Evolutionary conservation across 768 basidiomycete species (phyloP).

Genomic region (Cyclocybe aegerita): DNA sequence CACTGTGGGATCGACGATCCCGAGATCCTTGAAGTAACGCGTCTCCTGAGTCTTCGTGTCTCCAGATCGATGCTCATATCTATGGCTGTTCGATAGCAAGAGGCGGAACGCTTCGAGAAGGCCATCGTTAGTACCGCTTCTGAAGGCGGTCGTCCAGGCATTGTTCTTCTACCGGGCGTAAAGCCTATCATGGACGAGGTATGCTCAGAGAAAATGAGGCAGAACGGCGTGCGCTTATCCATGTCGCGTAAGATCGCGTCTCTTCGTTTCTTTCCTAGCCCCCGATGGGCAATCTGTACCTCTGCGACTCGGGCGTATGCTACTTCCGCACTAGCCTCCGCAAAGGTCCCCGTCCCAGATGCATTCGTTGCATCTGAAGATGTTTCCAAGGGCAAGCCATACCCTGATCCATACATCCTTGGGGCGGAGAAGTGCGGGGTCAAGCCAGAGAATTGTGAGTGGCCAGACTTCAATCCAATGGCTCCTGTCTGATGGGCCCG

Average conservation of each 20-base stretch:
- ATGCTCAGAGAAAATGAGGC: conserved; percentile 4
- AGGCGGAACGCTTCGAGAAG: conserved; percentile 76
- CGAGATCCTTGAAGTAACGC: conserved; percentile 63
- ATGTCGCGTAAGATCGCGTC: conserved; percentile 32
- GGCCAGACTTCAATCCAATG: conserved; percentile 3
- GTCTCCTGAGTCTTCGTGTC: neutral
- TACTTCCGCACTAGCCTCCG: conserved; percentile 61
- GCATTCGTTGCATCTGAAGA: conserved; percentile 84
- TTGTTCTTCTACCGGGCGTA: conserved; percentile 76
- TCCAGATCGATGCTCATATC: conserved; percentile 6
- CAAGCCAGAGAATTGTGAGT: conserved; percentile 59
- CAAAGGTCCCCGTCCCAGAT: conserved; percentile 68
- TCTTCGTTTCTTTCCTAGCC: conserved; percentile 44
- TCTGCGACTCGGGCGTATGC: conserved; percentile 82
- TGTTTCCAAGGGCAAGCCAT: conserved; percentile 80
- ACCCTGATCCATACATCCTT: conserved; percentile 87
- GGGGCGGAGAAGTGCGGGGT: conserved; percentile 75
- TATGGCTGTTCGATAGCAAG: conserved; percentile 42
- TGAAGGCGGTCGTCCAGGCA: conserved; percentile 54
- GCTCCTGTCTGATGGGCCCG: neutral
- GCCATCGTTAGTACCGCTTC: conserved; percentile 69
- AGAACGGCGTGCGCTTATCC: conserved; percentile 5
- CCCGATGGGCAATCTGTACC: conserved; percentile 87
- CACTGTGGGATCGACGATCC: conserved; percentile 71
- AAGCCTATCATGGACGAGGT: conserved; percentile 57